Base-by-base conservation (phyloP, 768 basidiomycete species). In the Kwoniella pini region DNA sequence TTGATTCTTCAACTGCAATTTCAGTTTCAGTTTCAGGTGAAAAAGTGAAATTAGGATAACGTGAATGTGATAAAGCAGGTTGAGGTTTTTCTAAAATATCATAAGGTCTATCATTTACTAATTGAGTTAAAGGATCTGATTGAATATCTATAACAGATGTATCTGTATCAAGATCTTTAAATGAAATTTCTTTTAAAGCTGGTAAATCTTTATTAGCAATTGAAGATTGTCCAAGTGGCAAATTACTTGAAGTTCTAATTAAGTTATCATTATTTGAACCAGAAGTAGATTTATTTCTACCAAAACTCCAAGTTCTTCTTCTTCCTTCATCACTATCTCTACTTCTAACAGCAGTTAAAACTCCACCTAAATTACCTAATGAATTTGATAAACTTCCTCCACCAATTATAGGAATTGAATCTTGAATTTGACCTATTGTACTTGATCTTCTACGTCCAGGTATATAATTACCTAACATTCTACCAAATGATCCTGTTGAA, bases 31-130 rank as follows among this genome's bases (percentile, higher is more conserved):
- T 22, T 19, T 3, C 6, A 30, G 33, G 48, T 30, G 38, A 3
- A 13, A 63, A 52, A 12, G 76, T 75, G 46, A 67, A 69, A 57
- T 77, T 77, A 1, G 76, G 76, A 57, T 76, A 77, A 7, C 58
- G 31, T 4, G 24, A 39, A 38, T 71, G 62, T 12, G 65, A 50
- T 10, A 50, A 53, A 6, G 67, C 67, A 15, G 76, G 76, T 26
- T 63, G 67, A 0, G 76, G 76, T 30, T 63, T 62, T 24, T 43
- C 42, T 11, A 77, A 57, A 19, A 48, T 69, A 68, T 24, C 63
- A 64, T 31, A 71, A 22, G 57, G 51, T 43, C 46, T 55, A 13
- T 54, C 50, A 15, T 12, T 26, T 13, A 21, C 39, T 4, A 30
- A 15, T 22, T 33, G 31, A 39, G 7, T 19, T 17, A 21, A 13